Percentiles rank a stretch among this genome's conserved stretches.
Evolutionary conservation across 257 asterid species (phyloP).

Genomic region (Ligustrum vulgare): DNA sequence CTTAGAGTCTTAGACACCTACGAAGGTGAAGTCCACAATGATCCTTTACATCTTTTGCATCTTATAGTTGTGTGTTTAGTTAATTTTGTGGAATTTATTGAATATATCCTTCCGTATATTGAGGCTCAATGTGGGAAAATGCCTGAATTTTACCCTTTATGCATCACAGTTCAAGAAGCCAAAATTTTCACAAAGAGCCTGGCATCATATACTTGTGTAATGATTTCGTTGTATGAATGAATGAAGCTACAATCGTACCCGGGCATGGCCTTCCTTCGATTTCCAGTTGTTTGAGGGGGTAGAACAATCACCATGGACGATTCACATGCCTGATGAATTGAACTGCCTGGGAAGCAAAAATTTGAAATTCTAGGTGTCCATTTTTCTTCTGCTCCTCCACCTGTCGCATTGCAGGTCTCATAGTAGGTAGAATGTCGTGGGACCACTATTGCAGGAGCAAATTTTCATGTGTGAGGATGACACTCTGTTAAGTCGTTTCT

Average conservation of each 20-base stretch:
- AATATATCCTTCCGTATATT: neutral
- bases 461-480: neutral
- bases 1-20: no score
- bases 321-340: neutral
- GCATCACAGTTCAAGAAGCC: neutral
- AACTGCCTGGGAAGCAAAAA: neutral
- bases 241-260: no score
- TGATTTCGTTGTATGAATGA: no score
- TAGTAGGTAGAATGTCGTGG: neutral
- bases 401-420: neutral
- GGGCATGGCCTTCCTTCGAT: neutral
- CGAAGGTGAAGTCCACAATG: neutral
- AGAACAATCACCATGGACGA: neutral
- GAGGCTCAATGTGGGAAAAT: neutral
- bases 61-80: neutral
- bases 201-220: neutral
- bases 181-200: neutral
- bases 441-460: neutral
- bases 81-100: neutral
- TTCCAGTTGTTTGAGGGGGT: neutral
- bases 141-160: neutral
- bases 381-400: neutral
- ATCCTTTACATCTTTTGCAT: neutral
- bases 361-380: neutral
- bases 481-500: neutral